phyloP scores from a whole-genome alignment of 2,329 filamentous ascomycete genomes.

The Aspergillus bombycis region DNA sequence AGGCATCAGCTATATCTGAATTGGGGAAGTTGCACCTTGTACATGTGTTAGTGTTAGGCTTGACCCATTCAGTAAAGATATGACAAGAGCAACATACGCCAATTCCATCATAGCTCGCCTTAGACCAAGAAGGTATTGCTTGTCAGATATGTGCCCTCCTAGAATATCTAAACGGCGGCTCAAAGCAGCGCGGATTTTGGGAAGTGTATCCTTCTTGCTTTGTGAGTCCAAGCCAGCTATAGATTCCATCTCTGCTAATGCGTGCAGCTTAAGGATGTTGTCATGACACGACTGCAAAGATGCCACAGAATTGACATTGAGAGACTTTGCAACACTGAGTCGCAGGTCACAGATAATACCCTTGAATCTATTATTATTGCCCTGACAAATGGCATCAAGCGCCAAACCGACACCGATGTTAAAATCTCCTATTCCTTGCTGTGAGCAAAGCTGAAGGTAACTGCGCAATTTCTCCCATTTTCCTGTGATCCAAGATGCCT shows the following conservation, averaged over 20 bases:
- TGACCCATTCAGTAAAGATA: not conserved
- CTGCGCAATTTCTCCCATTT: conserved; percentile 76
- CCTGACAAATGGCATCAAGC: conserved; percentile 62
- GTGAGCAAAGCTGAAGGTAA: conserved; percentile 56
- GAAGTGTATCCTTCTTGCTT: conserved; percentile 25
- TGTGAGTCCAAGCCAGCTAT: conserved; percentile 60
- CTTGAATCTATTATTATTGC: conserved; percentile 56
- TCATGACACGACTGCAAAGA: conserved; percentile 86
- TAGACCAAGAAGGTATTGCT: conserved; percentile 88
- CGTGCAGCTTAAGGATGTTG: conserved; percentile 81
- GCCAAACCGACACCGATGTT: conserved; percentile 77
- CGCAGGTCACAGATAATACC: conserved; percentile 66
- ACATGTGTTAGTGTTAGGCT: conserved; percentile 30
- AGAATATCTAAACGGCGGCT: conserved; percentile 82
- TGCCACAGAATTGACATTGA: conserved; percentile 75
- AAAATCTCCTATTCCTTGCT: conserved; percentile 65
- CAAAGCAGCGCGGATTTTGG: conserved; percentile 57
- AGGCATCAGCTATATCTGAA: conserved; percentile 77
- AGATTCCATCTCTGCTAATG: conserved; percentile 82
- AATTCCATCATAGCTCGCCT: conserved; percentile 86
- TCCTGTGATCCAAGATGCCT: conserved; percentile 88
- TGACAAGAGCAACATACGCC: conserved; percentile 40
- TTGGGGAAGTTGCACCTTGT: conserved; percentile 61
- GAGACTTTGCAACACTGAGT: conserved; percentile 69
- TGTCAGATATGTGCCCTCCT: conserved; percentile 87